Percentiles rank a stretch among this genome's conserved stretches.
These are phyloP conservation scores for Brasilioporus rufonigricans DNA, from an alignment of 768 basidiomycete genomes.

Conservation along the genomic window DNA sequence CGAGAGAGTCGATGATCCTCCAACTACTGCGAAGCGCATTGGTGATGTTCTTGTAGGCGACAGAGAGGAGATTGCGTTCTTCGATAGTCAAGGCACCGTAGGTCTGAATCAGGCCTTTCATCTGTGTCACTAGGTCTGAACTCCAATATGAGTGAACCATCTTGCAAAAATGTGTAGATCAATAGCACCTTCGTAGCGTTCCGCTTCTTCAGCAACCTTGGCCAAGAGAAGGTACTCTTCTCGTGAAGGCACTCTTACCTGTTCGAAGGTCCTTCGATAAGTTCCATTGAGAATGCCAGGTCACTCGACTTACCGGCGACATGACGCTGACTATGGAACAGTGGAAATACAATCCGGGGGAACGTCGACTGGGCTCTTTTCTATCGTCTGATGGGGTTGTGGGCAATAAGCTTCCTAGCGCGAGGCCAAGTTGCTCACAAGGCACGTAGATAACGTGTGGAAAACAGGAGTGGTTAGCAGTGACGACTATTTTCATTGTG, in stretches of 20 bases:
- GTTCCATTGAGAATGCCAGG: not conserved
- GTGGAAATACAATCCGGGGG: conserved; percentile 5
- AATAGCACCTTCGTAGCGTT: conserved; percentile 77
- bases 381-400: conserved; percentile 29
- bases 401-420: conserved; percentile 27
- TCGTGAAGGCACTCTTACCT: conserved; percentile 34
- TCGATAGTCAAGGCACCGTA: conserved; percentile 74
- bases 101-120: conserved; percentile 69
- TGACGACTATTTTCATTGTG: conserved; percentile 3
- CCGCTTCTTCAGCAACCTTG: conserved; percentile 84
- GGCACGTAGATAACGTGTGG: conserved; percentile 12
- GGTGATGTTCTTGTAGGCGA: conserved; percentile 90
- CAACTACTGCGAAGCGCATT: conserved; percentile 81
- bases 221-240: conserved; percentile 59
- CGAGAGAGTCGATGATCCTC: conserved; percentile 75
- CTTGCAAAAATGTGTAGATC: not conserved
- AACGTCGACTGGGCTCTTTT: conserved; percentile 22
- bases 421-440: conserved; percentile 12
- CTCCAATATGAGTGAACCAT: conserved; percentile 10
- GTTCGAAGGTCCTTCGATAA: conserved; percentile 2
- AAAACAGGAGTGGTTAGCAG: conserved; percentile 3
- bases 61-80: conserved; percentile 84
- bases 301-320: conserved; percentile 29
- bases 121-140: conserved; percentile 71
- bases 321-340: conserved; percentile 13